These are phyloP conservation scores for Samsoniella hepiali DNA, from an alignment of 2,329 filamentous ascomycete species.

Conservation along the genomic window DNA sequence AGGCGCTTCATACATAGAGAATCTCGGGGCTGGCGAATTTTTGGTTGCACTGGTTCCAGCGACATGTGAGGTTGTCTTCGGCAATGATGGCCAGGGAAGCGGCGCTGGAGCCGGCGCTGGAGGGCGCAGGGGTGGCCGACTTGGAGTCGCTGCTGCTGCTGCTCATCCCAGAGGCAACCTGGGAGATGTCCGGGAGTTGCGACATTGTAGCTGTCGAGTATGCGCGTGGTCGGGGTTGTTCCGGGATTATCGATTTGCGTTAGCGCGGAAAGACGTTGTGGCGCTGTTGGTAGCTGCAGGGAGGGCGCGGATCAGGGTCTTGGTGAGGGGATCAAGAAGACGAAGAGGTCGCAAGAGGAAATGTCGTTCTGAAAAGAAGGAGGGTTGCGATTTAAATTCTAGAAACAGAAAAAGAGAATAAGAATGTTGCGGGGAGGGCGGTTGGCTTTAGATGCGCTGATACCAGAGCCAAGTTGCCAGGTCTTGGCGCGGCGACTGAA, in stretches of 20 bases:
- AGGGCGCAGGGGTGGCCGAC: conserved; percentile 51
- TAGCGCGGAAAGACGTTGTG: conserved; percentile 5
- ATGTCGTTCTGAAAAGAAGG: neutral
- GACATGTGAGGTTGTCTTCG: conserved; percentile 57
- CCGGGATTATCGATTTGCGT: conserved; percentile 1
- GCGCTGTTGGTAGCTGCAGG: neutral
- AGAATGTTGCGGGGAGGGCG: conserved; percentile 17
- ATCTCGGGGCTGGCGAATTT: conserved; percentile 56
- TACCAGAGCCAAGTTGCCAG: conserved; percentile 15
- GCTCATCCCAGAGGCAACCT: conserved; percentile 31
- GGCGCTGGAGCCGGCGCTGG: conserved; percentile 45
- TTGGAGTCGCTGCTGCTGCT: conserved; percentile 47
- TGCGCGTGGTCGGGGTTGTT: neutral
- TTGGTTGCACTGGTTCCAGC: conserved; percentile 58
- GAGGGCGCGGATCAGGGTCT: neutral
- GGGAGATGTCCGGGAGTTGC: conserved; percentile 23
- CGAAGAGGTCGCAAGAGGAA: neutral
- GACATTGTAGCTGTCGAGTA: neutral
- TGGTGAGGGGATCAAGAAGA: neutral
- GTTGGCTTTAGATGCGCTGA: conserved; percentile 18
- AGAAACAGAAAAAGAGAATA: neutral
- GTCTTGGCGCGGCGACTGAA: conserved; percentile 22
- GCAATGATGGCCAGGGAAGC: conserved; percentile 38
- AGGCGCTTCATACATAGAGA: conserved; percentile 51
- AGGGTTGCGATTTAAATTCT: neutral